Percentiles rank a stretch among this genome's conserved stretches.
Conservation (phyloP, 495 filamentous ascomycete species). For the Bryoglossum gracile region DNA sequence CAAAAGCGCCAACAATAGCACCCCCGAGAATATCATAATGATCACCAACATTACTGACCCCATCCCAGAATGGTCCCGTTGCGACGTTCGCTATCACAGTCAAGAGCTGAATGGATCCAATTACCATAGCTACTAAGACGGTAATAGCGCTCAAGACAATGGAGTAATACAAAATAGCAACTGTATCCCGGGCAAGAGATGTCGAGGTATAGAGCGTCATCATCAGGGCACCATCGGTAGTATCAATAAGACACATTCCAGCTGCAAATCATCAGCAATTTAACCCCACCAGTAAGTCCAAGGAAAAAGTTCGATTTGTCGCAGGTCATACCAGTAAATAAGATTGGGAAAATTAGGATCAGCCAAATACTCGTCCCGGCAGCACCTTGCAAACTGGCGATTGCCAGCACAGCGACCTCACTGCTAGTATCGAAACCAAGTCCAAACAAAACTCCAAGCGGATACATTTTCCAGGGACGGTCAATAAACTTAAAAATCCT, state of each 20-base stretch:
- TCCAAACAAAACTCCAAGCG: conserved; percentile 83
- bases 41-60: conserved; percentile 65
- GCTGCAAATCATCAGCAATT: conserved; percentile 71
- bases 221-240: conserved; percentile 85
- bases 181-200: conserved; percentile 61
- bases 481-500: conserved; percentile 79
- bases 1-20: conserved; percentile 73
- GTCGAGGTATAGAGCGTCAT: conserved; percentile 84
- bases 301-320: too few relatives aligned
- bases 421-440: conserved; percentile 94
- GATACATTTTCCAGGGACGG: conserved; percentile 96
- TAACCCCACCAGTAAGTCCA: too few relatives aligned
- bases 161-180: conserved; percentile 90
- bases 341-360: conserved; percentile 82
- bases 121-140: conserved; percentile 77
- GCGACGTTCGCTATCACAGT: conserved; percentile 69
- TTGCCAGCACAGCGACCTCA: conserved; percentile 87
- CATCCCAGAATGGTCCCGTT: conserved; percentile 79
- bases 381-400: conserved; percentile 76
- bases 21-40: conserved; percentile 85
- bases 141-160: conserved; percentile 83
- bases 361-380: conserved; percentile 88
- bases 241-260: conserved; percentile 27
- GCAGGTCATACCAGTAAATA: conserved; percentile 67
- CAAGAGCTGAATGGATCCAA: conserved; percentile 79